Evolutionary conservation across 148 eudicot species (phyloP).

Genomic region (Fagopyrum esculentum): DNA sequence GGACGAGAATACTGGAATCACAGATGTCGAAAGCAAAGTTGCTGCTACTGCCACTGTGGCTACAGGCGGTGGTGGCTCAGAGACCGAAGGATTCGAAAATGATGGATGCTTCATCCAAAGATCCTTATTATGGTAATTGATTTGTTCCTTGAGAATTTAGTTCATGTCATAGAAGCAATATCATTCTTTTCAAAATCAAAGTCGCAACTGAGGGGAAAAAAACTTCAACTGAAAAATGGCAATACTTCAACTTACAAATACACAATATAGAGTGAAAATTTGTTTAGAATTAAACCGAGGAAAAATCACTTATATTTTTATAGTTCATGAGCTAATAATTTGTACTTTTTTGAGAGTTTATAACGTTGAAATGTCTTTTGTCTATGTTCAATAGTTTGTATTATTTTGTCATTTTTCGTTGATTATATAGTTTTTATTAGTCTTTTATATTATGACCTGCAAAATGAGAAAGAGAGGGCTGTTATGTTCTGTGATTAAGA

Average conservation of each 20-base stretch:
- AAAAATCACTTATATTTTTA: too few species aligned
- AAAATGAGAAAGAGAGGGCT: neutral
- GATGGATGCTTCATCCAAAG: conserved; percentile 26
- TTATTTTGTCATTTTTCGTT: too few species aligned
- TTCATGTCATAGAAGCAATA: conserved; percentile 1
- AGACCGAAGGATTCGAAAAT: conserved; percentile 32
- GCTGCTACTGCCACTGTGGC: conserved; percentile 26
- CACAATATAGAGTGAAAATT: too few species aligned
- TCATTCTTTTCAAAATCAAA: neutral
- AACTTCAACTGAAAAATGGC: too few species aligned
- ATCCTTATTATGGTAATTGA: conserved; percentile 80
- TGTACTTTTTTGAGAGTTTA: too few species aligned
- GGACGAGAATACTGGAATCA: conserved; percentile 15
- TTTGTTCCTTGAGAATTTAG: conserved; percentile 11
- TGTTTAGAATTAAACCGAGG: too few species aligned
- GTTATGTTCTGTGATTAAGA: neutral
- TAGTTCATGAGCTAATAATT: too few species aligned
- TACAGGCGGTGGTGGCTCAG: conserved; percentile 64
- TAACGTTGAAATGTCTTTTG: too few species aligned
- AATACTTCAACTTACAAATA: too few species aligned
- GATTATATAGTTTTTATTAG: too few species aligned
- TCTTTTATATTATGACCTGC: neutral
- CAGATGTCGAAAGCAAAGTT: conserved; percentile 32
- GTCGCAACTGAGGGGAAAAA: too few species aligned
- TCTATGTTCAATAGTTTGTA: too few species aligned